Base-by-base conservation (phyloP, 2,329 filamentous ascomycete genomes). In the Epichloe festucae region DNA sequence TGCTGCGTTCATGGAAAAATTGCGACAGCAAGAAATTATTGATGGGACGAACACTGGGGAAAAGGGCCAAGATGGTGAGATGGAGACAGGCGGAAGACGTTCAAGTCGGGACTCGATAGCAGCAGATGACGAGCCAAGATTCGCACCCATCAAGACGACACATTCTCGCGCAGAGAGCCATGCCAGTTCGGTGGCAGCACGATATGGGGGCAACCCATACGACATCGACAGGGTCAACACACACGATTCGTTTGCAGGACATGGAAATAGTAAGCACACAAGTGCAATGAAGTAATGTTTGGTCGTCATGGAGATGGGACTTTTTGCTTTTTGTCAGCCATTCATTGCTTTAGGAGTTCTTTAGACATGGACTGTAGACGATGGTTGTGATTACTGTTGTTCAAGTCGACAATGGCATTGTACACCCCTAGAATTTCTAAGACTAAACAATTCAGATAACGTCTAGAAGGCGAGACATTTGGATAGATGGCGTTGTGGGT, bases 151-250 rank as follows among this genome's bases (percentile, higher is more conserved):
- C 12, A 46, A 39, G 15, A 23, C 6, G 19, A 45, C 21, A 7
- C 35, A 7, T 8, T 51, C 52, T 17, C 23, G 42, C 7, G 52
- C 49, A 10, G 36, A 35, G 8, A 51, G 41, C 19, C 40, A 38
- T 17, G 21, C 35, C 14, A 40, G 27, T 15, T 39, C 39, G 4
- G 23, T 27, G 23, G n/a, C 34, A 11, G 42, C 48, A 34, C n/a
- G n/a, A 14, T 51, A 53, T 27, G 48, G 46, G 7, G 52, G 49
- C 2, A 53, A 53, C 23, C 48, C 52, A 2, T 53, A 48, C 5
- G 40, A 51, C 6, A 53, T 53, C n/a, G 52, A 53, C 41, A 44
- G 48, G 14, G 49, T 51, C 8, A 51, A 51, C 14, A 53, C 44
- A 15, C 49, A 48, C 12, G 35, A 38, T 12, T 53, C 52, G 10